phyloP scores from a whole-genome alignment of 2,329 filamentous ascomycete species.

The Fusarium scirpi region DNA sequence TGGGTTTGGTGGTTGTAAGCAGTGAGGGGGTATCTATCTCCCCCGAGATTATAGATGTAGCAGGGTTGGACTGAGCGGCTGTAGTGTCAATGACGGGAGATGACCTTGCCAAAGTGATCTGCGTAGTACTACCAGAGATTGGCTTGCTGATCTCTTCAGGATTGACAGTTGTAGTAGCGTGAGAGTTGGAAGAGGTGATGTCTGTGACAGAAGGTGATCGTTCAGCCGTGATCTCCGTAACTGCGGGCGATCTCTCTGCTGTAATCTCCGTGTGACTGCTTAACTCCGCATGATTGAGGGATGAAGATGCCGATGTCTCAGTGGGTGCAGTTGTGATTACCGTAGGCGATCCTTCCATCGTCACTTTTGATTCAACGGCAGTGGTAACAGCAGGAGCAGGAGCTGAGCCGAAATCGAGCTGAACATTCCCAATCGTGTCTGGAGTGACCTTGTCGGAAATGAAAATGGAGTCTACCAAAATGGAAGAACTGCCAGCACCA shows the following conservation, averaged over 20 bases:
- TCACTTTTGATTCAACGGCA: not conserved
- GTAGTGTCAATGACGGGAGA: not conserved
- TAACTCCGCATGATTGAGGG: not conserved
- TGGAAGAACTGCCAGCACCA: not conserved
- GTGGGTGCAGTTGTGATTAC: not conserved
- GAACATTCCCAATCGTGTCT: constrained; percentile 7
- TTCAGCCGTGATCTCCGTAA: not conserved
- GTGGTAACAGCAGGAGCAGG: not conserved
- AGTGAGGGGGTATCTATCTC: not conserved
- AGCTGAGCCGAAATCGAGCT: constrained; percentile 4
- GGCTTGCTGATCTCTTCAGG: not conserved
- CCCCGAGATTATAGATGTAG: not conserved
- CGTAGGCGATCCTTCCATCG: not conserved
- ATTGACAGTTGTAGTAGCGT: fast-evolving
- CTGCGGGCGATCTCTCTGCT: not conserved
- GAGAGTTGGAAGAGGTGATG: not conserved
- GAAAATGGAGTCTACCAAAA: constrained; percentile 23
- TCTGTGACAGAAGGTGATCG: not conserved
- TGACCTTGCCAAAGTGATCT: not conserved
- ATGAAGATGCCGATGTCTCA: not conserved
- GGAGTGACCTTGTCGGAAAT: constrained; percentile 26
- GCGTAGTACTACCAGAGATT: not conserved
- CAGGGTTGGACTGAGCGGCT: not conserved
- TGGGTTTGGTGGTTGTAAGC: not conserved
- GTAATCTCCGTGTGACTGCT: not conserved